Evolutionary conservation across 2,329 filamentous ascomycete species (phyloP), one percentile per base, ranked within the genome.

Genomic region (Fusarium sp.): DNA sequence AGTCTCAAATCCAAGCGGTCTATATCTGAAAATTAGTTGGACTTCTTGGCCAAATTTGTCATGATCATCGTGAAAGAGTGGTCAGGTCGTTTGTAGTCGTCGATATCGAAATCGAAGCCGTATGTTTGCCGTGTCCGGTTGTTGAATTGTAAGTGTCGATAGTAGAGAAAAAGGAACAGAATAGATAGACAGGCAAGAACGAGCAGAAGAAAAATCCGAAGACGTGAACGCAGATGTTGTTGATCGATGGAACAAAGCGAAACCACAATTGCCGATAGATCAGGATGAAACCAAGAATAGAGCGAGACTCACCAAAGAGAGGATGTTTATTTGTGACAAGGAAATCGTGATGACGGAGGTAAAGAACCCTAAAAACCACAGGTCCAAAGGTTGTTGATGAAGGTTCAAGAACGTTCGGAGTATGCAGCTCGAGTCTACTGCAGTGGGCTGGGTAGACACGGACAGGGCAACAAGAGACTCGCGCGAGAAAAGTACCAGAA

Each of bases 401-500:
- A 36, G 36, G 16, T 57, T 46, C 57, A 56, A 56, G 64, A 70
- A 61, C 47, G 50, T 59, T 57, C 58, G 45, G 49, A 47, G 65
- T 65, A 57, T 53, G 61, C 61, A 76, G 72, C 55, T 45, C 58
- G 47, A 54, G 65, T 68, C 74, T 75, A 67, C 60, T 67, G 65
- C 72, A 74, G 69, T 64, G 64, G 66, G 69, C 72, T 73, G 71
- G 23, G 72, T 69, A 75, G 77, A 75, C 65, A 62, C 66, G 62
- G 65, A 72, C 67, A 64, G 67, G 69, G 60, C 62, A 60, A 67
- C 49, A 58, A 70, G 44, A 53, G 60, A 66, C 75, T 79, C 74
- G 74, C 75, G 75, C 73, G 74, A 77, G 66, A 72, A 73, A 72
- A 73, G 68, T 65, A 73, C 75, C 74, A 60, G 74, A 77, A 77